These are phyloP conservation scores for Pythium sp. DNA, from an alignment of 352 stramenopile genomes.

Conservation along the genomic window DNA sequence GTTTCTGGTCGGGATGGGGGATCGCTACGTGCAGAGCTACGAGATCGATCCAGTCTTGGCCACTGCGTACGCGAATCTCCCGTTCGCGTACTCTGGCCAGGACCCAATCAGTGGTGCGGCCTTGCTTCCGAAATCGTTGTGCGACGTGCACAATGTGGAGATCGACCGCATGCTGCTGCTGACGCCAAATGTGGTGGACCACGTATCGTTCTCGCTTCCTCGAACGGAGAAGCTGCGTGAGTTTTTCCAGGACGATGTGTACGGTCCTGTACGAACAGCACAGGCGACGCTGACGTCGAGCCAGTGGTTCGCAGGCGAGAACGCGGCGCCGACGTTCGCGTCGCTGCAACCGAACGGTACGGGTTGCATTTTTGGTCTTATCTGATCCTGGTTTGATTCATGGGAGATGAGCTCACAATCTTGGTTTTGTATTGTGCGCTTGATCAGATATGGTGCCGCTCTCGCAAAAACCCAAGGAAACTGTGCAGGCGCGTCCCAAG, in stretches of 20 bases:
- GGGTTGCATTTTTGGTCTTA: neutral
- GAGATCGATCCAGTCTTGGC: constrained; percentile 45
- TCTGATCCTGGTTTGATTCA: no score
- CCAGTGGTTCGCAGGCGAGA: constrained; percentile 62
- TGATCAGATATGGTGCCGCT: constrained; percentile 52
- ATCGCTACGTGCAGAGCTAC: constrained; percentile 72
- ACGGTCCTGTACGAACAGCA: constrained; percentile 31
- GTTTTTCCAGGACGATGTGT: constrained; percentile 85
- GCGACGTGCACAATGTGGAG: constrained; percentile 68
- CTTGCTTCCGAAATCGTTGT: constrained; percentile 61
- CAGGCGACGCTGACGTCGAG: constrained; percentile 30
- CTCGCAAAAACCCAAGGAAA: constrained; percentile 52
- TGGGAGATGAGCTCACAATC: neutral
- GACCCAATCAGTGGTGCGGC: constrained; percentile 54
- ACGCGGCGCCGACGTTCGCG: constrained; percentile 35
- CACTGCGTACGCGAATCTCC: constrained; percentile 55
- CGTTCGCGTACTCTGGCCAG: constrained; percentile 48
- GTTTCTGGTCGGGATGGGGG: constrained; percentile 65
- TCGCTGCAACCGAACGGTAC: constrained; percentile 56
- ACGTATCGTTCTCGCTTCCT: constrained; percentile 64
- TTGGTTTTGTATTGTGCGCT: neutral
- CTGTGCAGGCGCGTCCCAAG: constrained; percentile 38
- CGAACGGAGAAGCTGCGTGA: constrained; percentile 59
- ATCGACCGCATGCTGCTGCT: constrained; percentile 62
- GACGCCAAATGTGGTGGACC: constrained; percentile 45